Base-by-base conservation (phyloP, 139 green algal genomes). In the Haematococcus lacustris region DNA sequence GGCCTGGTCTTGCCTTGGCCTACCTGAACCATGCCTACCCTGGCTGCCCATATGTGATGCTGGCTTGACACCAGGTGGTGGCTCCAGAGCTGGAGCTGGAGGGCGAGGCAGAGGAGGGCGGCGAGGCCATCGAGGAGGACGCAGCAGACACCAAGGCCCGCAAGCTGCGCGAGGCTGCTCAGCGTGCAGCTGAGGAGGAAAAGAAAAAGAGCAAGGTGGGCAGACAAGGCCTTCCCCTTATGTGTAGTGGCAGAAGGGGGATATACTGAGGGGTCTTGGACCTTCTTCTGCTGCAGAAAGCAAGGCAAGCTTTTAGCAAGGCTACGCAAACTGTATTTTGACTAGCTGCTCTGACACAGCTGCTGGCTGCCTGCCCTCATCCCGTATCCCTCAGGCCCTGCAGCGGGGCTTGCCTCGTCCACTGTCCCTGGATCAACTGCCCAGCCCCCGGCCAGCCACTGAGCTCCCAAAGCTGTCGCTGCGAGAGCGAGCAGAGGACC, bases 321-420 rank as follows among this genome's bases (percentile, higher is more conserved):
- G 30, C 7, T 26, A 61, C 13, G 26, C 26, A 34, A 6, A 43
- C n/a, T 50, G 33, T 33, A 43, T 40, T 9, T 3, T 33, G 30
- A 43, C 30, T 13, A 9, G 51, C 7, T 9, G 34, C 32, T 39
- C n/a, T 33, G 59, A 33, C 7, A 63, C 6, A 23, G 41, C 38
- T 71, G 61, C 17, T 37, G 32, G 28, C 3, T 50, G 23, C 59
- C 62, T 26, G 3, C 34, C 40, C n/a, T 59, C 9, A 30, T 13
- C 43, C 37, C 66, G 40, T 13, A 37, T 60, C 30, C 35, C 25
- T 3, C 81, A 93, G 82, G 88, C 84, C 21, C 76, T 96, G 50
- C 89, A 94, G 75, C 82, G 88, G 13, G 77, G 80, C 34, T 83
- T 96, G 57, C 93, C 91, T 1, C 81, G 91, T 0, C 93, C 92